Evolutionary conservation across 176 grass and related monocot species (phyloP), one percentile per base, ranked within the genome.

Genomic region (Tillandsia fasciculata): DNA sequence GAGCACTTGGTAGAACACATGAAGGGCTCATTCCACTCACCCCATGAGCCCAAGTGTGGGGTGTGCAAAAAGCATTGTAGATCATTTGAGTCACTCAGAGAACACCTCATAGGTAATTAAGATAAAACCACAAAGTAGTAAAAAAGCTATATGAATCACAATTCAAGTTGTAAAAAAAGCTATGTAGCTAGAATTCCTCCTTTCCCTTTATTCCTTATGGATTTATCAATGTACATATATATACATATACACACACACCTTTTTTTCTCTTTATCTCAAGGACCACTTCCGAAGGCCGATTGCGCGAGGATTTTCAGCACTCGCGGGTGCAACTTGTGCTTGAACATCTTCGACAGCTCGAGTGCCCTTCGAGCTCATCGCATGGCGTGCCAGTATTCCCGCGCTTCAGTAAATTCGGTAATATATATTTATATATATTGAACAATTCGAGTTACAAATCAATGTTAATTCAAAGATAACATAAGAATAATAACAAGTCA

Each of bases 1-100:
- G 85, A 96, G 61, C 92, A 96, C 66, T 80, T 96, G n/a, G 92
- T 96, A 63, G 92, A 91, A 78, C 92, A 96, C 74, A 86, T 91
- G 88, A 86, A 79, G 74, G 80, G 87, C 42, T 91, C 88, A 10
- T 96, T 80, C 75, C 92, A 96, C 70, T 96, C 92, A 4, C 70
- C 29, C 66, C 92, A 96, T 20, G 92, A 96, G 76, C 83, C 88
- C 67, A 88, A 67, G 81, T 96, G 92, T 72, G 85, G 92, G 69
- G 71, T 82, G 9, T 96, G 88, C 75, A 15, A 78, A 51, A 96
- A 96, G 72, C 92, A 96, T 76, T 96, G 92, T 76, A 89, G 92
- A 24, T 96, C 83, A 28, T 88, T 88, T 50, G 92, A 96, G 65
- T 96, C 92, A 0, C 88, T 96, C 67, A 81, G 92, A 72, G 92